These are phyloP conservation scores for Penicillium sp. DNA, from an alignment of 2,329 filamentous ascomycete species.

Conservation along the genomic window DNA sequence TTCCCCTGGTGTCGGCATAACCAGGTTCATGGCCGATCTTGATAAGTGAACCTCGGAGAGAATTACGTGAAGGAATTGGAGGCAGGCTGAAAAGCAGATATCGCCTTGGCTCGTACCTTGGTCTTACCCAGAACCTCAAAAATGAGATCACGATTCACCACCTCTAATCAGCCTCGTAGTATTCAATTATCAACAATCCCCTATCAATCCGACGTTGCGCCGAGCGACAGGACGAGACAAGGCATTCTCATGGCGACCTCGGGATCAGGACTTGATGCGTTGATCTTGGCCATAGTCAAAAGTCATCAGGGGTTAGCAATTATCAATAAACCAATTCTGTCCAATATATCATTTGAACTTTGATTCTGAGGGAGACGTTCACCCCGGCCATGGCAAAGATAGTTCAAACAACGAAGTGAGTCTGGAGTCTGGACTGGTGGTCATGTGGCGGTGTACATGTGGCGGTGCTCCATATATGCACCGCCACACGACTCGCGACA, in stretches of 20 bases:
- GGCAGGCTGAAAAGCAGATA: not conserved
- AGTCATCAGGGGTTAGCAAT: not conserved
- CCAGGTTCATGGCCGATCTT: not conserved
- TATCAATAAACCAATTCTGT: not conserved
- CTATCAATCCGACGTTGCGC: not conserved
- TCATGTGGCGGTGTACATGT: slow-evolving; percentile 15
- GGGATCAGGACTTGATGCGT: not conserved
- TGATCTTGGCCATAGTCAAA: not conserved
- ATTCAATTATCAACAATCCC: not conserved
- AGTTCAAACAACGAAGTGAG: not conserved
- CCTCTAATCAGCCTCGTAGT: not conserved
- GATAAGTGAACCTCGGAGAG: not conserved
- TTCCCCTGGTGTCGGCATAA: not conserved
- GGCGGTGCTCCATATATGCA: slow-evolving; percentile 10
- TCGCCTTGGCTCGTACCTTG: not conserved
- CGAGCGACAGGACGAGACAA: not conserved
- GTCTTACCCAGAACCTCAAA: not conserved
- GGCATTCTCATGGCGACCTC: not conserved
- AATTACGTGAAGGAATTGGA: slow-evolving; percentile 6
- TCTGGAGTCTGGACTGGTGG: not conserved
- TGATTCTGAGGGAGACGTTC: too few species aligned
- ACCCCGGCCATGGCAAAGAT: not conserved
- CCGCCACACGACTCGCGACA: slow-evolving; percentile 28
- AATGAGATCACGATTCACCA: not conserved
- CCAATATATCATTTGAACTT: not conserved